Evolutionary conservation across 2,329 filamentous ascomycete genomes (phyloP).

Genomic region (Chaetomium strumarium): DNA sequence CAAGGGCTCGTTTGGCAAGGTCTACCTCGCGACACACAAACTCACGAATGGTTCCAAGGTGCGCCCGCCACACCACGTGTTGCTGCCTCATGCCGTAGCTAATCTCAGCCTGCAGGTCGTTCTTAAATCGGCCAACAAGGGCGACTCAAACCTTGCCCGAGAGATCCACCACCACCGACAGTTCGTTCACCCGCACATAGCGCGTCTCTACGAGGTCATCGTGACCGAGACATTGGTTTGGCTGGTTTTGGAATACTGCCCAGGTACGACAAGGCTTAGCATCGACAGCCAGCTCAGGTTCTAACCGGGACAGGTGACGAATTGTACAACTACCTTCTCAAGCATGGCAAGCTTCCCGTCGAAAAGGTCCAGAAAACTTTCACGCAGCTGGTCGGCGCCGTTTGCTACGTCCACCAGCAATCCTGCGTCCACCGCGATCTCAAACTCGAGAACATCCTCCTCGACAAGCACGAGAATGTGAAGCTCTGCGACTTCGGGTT

Average conservation of each 20-base stretch:
- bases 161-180: conserved; percentile 99
- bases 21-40: conserved; percentile 93
- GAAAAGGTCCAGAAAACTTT: conserved; percentile 94
- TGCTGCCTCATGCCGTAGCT: neutral
- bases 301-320: conserved; percentile 65
- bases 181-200: conserved; percentile 95
- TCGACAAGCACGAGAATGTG: conserved; percentile 96
- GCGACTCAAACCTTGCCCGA: conserved; percentile 89
- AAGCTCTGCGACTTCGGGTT: conserved; percentile 98
- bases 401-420: conserved; percentile 90
- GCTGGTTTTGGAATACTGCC: conserved; percentile 95
- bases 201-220: conserved; percentile 93
- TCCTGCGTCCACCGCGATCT: conserved; percentile 95
- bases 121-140: conserved; percentile 94
- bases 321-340: conserved; percentile 90
- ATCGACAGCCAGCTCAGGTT: neutral
- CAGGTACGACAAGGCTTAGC: conserved; percentile 50
- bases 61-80: conserved; percentile 25
- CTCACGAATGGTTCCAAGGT: conserved; percentile 98
- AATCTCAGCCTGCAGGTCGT: conserved; percentile 61
- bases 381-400: conserved; percentile 88
- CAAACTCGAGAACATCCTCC: conserved; percentile 91
- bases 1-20: conserved; percentile 97
- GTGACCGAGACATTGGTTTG: conserved; percentile 93
- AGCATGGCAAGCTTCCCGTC: conserved; percentile 75